phyloP scores from a whole-genome alignment of 148 eudicot genomes.

The Fagopyrum tataricum region DNA sequence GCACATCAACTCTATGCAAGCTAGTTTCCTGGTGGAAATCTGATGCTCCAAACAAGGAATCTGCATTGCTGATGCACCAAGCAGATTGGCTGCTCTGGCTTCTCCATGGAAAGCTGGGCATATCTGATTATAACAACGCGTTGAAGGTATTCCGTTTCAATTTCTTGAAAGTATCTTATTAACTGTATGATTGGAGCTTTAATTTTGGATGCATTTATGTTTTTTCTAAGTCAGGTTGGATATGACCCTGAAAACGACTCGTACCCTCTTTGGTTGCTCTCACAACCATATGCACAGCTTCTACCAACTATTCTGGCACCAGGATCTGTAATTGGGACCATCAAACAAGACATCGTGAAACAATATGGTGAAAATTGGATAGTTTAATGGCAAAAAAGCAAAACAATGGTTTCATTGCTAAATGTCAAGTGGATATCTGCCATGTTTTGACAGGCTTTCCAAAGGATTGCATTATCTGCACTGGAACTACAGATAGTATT shows the following conservation, averaged over 20 bases:
- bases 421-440: not conserved
- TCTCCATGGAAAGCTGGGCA: constrained; percentile 91
- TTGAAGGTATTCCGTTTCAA: constrained; percentile 43
- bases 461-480: constrained; percentile 63
- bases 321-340: constrained; percentile 55
- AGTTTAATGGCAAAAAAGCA: not conserved
- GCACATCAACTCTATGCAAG: constrained; percentile 90
- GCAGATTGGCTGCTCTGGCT: constrained; percentile 96
- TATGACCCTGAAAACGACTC: constrained; percentile 84
- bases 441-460: constrained; percentile 57
- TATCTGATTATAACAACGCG: constrained; percentile 95
- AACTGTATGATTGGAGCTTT: not conserved
- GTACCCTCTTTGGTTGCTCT: constrained; percentile 77
- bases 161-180: not conserved
- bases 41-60: constrained; percentile 33
- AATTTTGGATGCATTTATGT: not conserved
- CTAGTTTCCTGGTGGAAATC: constrained; percentile 96
- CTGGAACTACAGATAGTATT: constrained; percentile 99
- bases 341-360: constrained; percentile 55
- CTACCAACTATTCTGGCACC: constrained; percentile 78
- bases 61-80: constrained; percentile 80
- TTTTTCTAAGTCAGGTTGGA: constrained; percentile 50
- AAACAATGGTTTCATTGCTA: not conserved
- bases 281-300: constrained; percentile 67
- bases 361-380: constrained; percentile 38